Evolutionary conservation across 495 filamentous ascomycete species (phyloP), one percentile per base, ranked within the genome.

Genomic region (Penicillium alfredii): DNA sequence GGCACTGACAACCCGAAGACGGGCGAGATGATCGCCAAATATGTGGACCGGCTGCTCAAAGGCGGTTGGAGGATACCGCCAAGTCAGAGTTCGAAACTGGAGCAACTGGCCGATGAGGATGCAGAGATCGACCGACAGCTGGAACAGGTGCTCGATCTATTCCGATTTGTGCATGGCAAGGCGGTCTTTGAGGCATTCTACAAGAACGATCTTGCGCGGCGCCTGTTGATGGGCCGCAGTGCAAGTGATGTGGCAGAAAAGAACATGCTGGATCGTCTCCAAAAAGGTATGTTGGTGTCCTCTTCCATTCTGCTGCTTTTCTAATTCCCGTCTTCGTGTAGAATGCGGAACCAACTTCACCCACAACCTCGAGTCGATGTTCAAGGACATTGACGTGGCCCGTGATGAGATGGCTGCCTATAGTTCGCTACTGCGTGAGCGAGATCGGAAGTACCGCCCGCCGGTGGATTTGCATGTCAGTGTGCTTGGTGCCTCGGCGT

Each of bases 151-250:
- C 68, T 99, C 3, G 89, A 96, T 46, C 71, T 99, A 5, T 99
- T 99, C 71, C 77, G 92, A 4, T 97, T 96, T 58, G 86, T 99
- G 39, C 82, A 96, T 53, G 92, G 93, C 14, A 99, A 97, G 56
- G 88, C 88, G 25, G 88, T 95, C 0, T 99, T 99, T 49, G 92
- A 97, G 50, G 92, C 88, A 4, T 97, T 99, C 51, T 99, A 99
- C 71, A 97, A 97, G 71, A 92, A 86, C 40, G 90, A 95, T 52
- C 78, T 99, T 30, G 89, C 93, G 2, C 75, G 86, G 6, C 77
- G 92, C 17, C 67, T 99, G 14, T 68, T 99, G 25, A 84, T 97
- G 81, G 82, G 79, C 19, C 77, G 89, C 42, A 94, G 87, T 54
- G 92, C 92, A 8, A 94, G 86, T 51, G 81, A 86, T 12, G 93